phyloP scores from a whole-genome alignment of 208 protist species.

The Acanthamoeba castellanii region DNA sequence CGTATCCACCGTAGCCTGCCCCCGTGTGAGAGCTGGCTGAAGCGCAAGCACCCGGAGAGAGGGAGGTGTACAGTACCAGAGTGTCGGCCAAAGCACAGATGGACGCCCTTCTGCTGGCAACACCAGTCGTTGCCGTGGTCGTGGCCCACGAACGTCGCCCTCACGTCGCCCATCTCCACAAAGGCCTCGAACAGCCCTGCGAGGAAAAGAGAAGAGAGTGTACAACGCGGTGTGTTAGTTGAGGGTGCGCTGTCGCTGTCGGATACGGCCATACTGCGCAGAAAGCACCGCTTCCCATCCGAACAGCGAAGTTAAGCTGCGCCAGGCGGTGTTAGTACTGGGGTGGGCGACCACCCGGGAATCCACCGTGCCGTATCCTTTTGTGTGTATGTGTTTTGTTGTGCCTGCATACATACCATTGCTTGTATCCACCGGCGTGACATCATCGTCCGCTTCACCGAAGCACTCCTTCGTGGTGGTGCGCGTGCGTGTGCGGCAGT shows the following conservation, averaged over 20 bases:
- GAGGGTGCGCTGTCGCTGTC: background rate
- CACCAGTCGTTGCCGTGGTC: slow-evolving; percentile 83
- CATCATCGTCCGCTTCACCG: background rate
- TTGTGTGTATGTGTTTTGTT: too few relatives aligned
- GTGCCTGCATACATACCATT: background rate
- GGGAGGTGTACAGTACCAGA: slow-evolving; percentile 1
- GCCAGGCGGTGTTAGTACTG: too few relatives aligned
- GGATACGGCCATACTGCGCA: background rate
- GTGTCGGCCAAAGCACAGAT: slow-evolving; percentile 2
- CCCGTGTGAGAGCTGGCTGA: too few relatives aligned
- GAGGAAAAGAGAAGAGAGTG: background rate
- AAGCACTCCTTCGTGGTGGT: background rate
- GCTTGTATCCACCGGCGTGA: background rate
- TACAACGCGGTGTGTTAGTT: too few relatives aligned
- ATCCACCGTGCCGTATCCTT: slow-evolving; percentile 57
- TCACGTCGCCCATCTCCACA: slow-evolving; percentile 62
- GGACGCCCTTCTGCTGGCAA: background rate
- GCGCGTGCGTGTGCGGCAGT: too few relatives aligned
- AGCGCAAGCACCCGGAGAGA: too few relatives aligned
- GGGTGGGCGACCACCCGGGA: slow-evolving; percentile 36
- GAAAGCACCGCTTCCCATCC: too few relatives aligned
- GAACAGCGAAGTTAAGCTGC: too few relatives aligned
- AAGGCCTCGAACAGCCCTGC: slow-evolving; percentile 38
- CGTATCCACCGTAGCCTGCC: slow-evolving; percentile 77
- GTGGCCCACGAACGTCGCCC: slow-evolving; percentile 76